A percentile compares a stretch with the other conserved stretches of the same genome.
Evolutionary conservation across 2,329 filamentous ascomycete genomes (phyloP).

Genomic region (Sporothrix euskadiensis): DNA sequence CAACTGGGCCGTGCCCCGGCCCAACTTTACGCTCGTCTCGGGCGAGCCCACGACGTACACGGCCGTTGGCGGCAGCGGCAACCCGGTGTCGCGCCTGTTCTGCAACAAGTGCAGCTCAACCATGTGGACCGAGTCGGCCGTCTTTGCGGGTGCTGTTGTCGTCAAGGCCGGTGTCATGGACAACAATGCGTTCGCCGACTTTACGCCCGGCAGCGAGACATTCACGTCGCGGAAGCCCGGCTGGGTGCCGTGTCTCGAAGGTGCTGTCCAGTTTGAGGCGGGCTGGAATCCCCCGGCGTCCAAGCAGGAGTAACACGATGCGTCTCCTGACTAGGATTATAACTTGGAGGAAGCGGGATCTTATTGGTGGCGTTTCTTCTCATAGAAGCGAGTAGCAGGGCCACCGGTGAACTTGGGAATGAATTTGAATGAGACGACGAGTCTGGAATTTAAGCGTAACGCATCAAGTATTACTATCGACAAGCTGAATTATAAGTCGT

Average conservation of each 20-base stretch:
- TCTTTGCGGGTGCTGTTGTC: background rate
- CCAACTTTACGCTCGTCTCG: background rate
- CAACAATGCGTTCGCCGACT: background rate
- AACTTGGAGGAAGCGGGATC: background rate
- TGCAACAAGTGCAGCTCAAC: conserved; percentile 16
- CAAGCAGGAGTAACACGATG: background rate
- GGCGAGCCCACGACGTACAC: conserved; percentile 13
- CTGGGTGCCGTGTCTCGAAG: background rate
- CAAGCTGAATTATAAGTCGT: too few relatives aligned
- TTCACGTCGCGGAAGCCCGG: conserved; percentile 16
- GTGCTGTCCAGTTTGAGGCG: background rate
- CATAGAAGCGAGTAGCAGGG: too few relatives aligned
- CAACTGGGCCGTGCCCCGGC: conserved; percentile 14
- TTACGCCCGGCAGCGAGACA: background rate
- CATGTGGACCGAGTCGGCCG: conserved; percentile 11
- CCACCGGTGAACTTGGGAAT: background rate
- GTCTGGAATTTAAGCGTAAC: background rate
- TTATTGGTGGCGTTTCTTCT: background rate
- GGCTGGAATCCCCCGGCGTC: background rate
- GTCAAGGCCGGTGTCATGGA: conserved; percentile 19
- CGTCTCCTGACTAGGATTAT: background rate
- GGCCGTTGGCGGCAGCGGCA: conserved; percentile 6
- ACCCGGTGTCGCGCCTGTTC: background rate
- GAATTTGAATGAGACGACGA: background rate
- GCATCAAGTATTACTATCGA: background rate